These are phyloP conservation scores for Medicago arabica DNA, from an alignment of 306 rosid genomes.

Conservation along the genomic window DNA sequence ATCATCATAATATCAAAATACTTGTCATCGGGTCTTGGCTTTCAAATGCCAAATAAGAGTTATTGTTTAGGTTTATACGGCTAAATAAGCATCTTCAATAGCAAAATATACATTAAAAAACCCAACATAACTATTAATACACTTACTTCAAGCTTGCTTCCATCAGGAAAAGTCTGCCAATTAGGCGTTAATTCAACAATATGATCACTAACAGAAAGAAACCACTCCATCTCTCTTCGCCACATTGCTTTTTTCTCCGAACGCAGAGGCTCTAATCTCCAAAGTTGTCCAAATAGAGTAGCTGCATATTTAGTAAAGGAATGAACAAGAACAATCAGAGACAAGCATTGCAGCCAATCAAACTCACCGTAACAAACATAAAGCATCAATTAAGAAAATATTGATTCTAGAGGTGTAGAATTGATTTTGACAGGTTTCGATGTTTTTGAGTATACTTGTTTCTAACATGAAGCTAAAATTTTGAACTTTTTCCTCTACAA, in stretches of 20 bases:
- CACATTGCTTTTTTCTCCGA: conserved; percentile 78
- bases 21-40: too few species aligned
- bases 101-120: background rate
- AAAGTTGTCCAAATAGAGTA: conserved; percentile 83
- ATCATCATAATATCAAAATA: background rate
- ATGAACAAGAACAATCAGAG: conserved; percentile 19
- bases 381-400: background rate
- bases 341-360: background rate
- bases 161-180: conserved; percentile 89
- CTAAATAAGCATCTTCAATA: conserved; percentile 2
- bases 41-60: too few species aligned
- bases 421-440: background rate
- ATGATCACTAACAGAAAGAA: conserved; percentile 85
- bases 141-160: conserved; percentile 81
- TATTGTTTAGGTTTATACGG: background rate
- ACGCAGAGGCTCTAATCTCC: conserved; percentile 82
- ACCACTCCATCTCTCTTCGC: conserved; percentile 88
- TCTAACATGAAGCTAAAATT: background rate
- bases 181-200: conserved; percentile 80
- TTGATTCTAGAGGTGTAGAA: background rate
- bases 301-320: conserved; percentile 51
- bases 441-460: background rate
- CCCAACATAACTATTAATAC: background rate
- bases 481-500: background rate
- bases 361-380: conserved; percentile 26